Conservation (phyloP, 2,329 filamentous ascomycete species). For the Pyrenophora teres region DNA sequence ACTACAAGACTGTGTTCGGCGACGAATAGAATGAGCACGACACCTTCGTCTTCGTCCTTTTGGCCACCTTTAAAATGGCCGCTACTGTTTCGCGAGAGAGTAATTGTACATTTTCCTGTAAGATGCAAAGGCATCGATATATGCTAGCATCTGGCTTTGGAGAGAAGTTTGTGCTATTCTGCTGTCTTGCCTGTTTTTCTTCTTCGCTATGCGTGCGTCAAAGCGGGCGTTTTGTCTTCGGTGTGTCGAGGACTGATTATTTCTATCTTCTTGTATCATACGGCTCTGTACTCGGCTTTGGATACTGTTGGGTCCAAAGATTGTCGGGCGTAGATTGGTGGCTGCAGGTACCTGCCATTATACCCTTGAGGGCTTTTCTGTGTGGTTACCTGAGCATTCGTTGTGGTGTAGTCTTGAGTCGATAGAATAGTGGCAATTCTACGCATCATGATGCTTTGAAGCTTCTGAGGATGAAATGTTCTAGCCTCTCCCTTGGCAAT, state of each 20-base stretch:
- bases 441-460: not conserved
- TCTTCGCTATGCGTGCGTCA: slow-evolving; percentile 9
- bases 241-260: not conserved
- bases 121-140: not conserved
- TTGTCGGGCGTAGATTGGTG: slow-evolving; percentile 19
- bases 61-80: not conserved
- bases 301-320: slow-evolving; percentile 15
- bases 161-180: not conserved
- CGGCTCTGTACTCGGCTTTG: slow-evolving; percentile 10
- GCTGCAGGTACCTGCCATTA: slow-evolving; percentile 22
- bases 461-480: not conserved
- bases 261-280: slow-evolving; percentile 19
- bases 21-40: slow-evolving; percentile 31
- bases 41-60: not conserved
- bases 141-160: not conserved
- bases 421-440: slow-evolving; percentile 1
- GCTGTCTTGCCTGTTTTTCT: slow-evolving; percentile 3
- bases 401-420: slow-evolving; percentile 10
- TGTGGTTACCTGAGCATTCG: slow-evolving; percentile 6
- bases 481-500: not conserved
- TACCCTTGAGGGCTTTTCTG: slow-evolving; percentile 31
- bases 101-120: not conserved
- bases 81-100: not conserved
- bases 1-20: slow-evolving; percentile 78
- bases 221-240: slow-evolving; percentile 8